phyloP scores from a whole-genome alignment of 129 eudicot genomes.

The Centrapalus pauciflorus region DNA sequence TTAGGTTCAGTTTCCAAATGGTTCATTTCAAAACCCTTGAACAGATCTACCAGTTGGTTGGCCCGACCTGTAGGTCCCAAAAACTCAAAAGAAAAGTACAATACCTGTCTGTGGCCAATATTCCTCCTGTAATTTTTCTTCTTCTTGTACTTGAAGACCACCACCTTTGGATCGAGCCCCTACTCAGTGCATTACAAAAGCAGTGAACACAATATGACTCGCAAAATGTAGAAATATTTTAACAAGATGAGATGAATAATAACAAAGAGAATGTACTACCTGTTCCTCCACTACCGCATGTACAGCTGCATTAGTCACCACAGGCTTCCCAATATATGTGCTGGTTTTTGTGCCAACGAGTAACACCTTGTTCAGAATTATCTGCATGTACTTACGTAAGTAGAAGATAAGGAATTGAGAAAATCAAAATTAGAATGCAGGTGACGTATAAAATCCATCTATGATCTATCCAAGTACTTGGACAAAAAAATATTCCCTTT shows the following conservation, averaged over 20 bases:
- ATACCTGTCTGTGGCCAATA: slow-evolving; percentile 97
- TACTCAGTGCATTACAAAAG: slow-evolving; percentile 16
- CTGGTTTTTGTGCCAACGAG: slow-evolving; percentile 81
- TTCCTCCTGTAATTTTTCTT: slow-evolving; percentile 84
- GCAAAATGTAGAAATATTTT: background rate
- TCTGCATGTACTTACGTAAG: slow-evolving; percentile 33
- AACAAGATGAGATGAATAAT: background rate
- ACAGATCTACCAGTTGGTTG: too few species aligned
- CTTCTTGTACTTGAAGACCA: slow-evolving; percentile 88
- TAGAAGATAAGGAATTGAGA: background rate
- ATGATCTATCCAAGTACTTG: background rate
- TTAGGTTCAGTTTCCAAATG: too few species aligned
- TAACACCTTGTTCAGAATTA: slow-evolving; percentile 81
- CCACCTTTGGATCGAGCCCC: slow-evolving; percentile 71
- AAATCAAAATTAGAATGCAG: background rate
- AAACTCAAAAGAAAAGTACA: background rate
- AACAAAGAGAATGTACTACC: slow-evolving; percentile 29
- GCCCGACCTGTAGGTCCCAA: too few species aligned
- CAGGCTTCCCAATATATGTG: slow-evolving; percentile 71
- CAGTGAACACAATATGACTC: slow-evolving; percentile 9
- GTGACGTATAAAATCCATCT: too few species aligned
- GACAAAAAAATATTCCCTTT: background rate
- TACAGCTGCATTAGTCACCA: slow-evolving; percentile 91
- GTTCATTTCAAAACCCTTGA: too few species aligned
- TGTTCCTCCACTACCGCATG: slow-evolving; percentile 97